Conservation (phyloP, 2,329 filamentous ascomycete genomes). For the Colletotrichum tabaci region DNA sequence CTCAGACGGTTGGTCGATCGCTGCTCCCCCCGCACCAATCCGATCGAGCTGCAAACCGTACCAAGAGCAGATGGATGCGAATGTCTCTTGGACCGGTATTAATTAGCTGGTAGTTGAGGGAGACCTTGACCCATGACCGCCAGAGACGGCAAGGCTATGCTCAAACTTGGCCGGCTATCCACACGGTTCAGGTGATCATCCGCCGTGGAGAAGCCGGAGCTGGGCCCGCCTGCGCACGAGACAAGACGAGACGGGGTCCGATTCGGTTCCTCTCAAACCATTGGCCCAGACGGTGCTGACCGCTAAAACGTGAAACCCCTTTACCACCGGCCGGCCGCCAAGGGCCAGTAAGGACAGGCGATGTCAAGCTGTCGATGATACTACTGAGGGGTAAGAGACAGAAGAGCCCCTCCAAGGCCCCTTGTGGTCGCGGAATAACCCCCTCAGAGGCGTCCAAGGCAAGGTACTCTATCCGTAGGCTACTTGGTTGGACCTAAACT, state of each 20-base stretch:
- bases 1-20: slow-evolving; percentile 26
- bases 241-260: slow-evolving; percentile 35
- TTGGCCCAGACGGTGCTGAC: slow-evolving; percentile 40
- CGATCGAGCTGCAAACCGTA: slow-evolving; percentile 31
- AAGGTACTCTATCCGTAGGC: too few species aligned
- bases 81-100: not conserved
- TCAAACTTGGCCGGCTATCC: slow-evolving; percentile 27
- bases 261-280: slow-evolving; percentile 31
- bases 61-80: slow-evolving; percentile 17
- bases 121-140: not conserved
- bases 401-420: not conserved
- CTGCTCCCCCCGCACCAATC: slow-evolving; percentile 28
- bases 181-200: slow-evolving; percentile 43
- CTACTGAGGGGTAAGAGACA: slow-evolving; percentile 25
- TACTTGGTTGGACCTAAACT: not conserved
- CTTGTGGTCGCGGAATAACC: not conserved
- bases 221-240: slow-evolving; percentile 37
- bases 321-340: slow-evolving; percentile 32
- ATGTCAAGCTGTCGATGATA: not conserved
- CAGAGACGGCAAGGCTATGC: slow-evolving; percentile 24
- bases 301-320: slow-evolving; percentile 42
- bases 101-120: slow-evolving; percentile 28
- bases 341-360: slow-evolving; percentile 30
- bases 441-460: not conserved
- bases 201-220: slow-evolving; percentile 40